Base-by-base conservation (phyloP, 441 rosid species). In the Pelargonium citronellum region DNA sequence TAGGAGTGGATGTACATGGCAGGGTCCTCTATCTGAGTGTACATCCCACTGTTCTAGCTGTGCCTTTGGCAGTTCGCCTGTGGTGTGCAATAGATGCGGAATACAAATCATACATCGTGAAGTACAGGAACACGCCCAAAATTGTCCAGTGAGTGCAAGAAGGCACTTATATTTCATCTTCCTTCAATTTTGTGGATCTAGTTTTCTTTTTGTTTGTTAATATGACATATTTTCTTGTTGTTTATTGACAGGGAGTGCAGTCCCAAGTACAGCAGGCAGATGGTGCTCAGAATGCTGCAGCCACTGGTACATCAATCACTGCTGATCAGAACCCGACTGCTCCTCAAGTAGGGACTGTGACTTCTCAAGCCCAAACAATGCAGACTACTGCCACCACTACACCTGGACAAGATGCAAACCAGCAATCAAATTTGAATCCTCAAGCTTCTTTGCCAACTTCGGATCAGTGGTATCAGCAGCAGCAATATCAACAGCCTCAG, bases 1-100 rank as follows among this genome's bases (percentile, higher is more conserved):
- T 72, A 85, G 85, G 79, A 91, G 93, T 75, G 95, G 97, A 49
- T 91, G 96, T 71, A 74, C 87, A 2, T 91, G 95, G 96, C 85
- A 87, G 72, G 95, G 94, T 19, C 72, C 87, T 49, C 74, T 91
- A 39, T 81, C 85, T 49, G 91, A 88, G n/a, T 86, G 91, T 75
- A 75, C 87, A 49, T 46, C 78, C 46, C 97, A 91, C 82, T 91
- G 92, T 79, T 75, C 86, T 57, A 85, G 85, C 43, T 91, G 97
- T 73, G 84, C 84, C 49, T 91, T 89, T 49, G 90, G 96, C 41
- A 82, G 77, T 78, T 89, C 94, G 69, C 89, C 87, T 11, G 91
- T 88, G 67, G 87, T 84, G 41, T 91, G 97, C 79, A 87, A 85
- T 71, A 75, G 86, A 66, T 91, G 97, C 71, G 83, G 85, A 7